Base-by-base conservation (phyloP, 768 basidiomycete species). In the Fomitopsis pulvina region DNA sequence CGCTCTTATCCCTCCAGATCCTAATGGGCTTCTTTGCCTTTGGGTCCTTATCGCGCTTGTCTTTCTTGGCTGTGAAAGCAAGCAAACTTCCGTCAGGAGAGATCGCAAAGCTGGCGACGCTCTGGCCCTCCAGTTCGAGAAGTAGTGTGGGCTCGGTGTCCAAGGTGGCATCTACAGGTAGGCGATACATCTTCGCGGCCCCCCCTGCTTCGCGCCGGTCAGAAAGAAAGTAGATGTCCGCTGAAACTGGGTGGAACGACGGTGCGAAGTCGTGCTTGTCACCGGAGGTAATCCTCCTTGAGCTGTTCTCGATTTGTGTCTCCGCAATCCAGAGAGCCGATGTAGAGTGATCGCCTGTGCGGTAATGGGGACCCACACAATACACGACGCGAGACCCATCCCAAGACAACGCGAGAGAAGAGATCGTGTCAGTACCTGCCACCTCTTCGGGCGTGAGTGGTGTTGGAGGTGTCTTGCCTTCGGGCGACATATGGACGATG, bases 311-410 rank as follows among this genome's bases (percentile, higher is more conserved):
- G 10, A 40, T n/a, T 8, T 20, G 12, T 20, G 47, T 48, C 8
- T 40, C 37, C 14, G 47, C 47, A 7, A 40, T 11, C 47, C 47
- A 48, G 6, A 48, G 38, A 20, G 47, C 47, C 8, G 47, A 48
- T 2, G 47, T 48, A 12, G 14, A 3, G 22, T 48, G 47, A 10
- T 48, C 38, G 12, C 47, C 47, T 8, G 47, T 34, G 11, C 30
- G 34, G 21, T 48, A 48, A 25, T 25, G 34, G 2, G 47, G 47
- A 20, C 25, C 26, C 12, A 48, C 47, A 21, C 37, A 39, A 26
- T 48, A 48, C 5, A 40, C 37, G 26, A 48, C 37, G 14, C 20
- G 34, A 4, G 22, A 26, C 21, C 32, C 47, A 26, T 48, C 47
- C 6, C 16, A 9, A 25, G 34, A 39, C 3, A 48, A 25, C 22